A percentile compares a stretch with the other conserved stretches of the same genome.
Conservation (phyloP, 202 grass and related monocot species). For the Schoenoplectus tabernaemontani region DNA sequence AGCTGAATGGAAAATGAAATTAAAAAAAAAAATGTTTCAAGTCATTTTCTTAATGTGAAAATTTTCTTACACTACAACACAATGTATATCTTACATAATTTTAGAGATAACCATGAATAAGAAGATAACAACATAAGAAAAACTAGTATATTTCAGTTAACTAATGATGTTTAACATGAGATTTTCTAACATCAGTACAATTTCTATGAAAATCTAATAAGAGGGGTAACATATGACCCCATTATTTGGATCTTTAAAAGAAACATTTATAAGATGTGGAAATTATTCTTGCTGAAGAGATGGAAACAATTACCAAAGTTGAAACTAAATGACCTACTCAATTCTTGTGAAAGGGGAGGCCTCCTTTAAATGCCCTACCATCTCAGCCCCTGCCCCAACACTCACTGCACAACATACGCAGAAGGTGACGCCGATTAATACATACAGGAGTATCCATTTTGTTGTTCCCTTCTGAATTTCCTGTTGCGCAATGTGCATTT, state of each 20-base stretch:
- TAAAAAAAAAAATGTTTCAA: neutral
- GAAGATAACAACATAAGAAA: neutral
- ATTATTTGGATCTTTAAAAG: neutral
- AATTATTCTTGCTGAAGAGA: neutral
- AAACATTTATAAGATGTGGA: neutral
- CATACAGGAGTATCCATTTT: slow-evolving; percentile 47
- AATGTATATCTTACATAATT: neutral
- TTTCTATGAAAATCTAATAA: neutral
- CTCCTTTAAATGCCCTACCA: slow-evolving; percentile 48
- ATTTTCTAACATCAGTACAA: neutral
- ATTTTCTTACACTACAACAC: neutral
- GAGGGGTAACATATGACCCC: neutral
- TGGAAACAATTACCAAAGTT: neutral
- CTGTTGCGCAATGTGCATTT: slow-evolving; percentile 61
- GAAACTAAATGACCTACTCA: slow-evolving; percentile 19
- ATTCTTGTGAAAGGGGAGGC: slow-evolving; percentile 46
- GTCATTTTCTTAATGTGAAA: too few relatives aligned
- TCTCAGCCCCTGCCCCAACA: slow-evolving; percentile 60
- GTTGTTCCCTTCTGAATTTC: slow-evolving; percentile 35
- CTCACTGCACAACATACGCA: slow-evolving; percentile 55
- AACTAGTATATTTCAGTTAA: neutral
- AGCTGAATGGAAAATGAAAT: neutral
- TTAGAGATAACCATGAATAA: neutral
- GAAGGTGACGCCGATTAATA: slow-evolving; percentile 45
- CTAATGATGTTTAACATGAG: neutral